Evolutionary conservation across 208 protist genomes (phyloP).

Genomic region (Acanthamoeba healyi): DNA sequence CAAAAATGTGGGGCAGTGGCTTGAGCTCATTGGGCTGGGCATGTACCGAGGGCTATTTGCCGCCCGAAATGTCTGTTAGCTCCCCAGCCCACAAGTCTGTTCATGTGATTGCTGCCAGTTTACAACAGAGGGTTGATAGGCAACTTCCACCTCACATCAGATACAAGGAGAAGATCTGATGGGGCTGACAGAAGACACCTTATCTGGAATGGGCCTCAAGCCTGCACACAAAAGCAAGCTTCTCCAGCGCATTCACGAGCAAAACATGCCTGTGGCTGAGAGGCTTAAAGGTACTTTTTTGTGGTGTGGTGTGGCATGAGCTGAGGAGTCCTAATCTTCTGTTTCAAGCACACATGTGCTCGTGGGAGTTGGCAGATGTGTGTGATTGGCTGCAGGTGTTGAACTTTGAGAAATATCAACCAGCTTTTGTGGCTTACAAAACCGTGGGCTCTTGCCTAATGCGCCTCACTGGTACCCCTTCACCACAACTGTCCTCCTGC

Average conservation of each 20-base stretch:
- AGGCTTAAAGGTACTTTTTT: conserved; percentile 9
- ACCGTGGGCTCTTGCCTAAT: background rate
- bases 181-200: background rate
- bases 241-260: background rate
- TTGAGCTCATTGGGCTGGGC: background rate
- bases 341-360: background rate
- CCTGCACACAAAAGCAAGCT: background rate
- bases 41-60: conserved; percentile 3
- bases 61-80: background rate
- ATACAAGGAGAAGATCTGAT: background rate
- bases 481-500: background rate
- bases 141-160: no score
- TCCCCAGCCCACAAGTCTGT: background rate
- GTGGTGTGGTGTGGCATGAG: no score
- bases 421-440: conserved; percentile 13
- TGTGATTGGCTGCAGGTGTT: conserved; percentile 6
- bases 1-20: conserved; percentile 8
- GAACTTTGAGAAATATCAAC: background rate
- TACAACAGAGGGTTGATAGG: no score
- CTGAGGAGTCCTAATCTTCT: no score
- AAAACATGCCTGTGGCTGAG: background rate
- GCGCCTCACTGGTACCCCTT: background rate
- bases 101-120: background rate
- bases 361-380: conserved; percentile 37
- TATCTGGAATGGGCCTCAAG: background rate